Conservation (phyloP, 371 early-diverging fungal genomes). For the Cokeromyces recurvatus region DNA sequence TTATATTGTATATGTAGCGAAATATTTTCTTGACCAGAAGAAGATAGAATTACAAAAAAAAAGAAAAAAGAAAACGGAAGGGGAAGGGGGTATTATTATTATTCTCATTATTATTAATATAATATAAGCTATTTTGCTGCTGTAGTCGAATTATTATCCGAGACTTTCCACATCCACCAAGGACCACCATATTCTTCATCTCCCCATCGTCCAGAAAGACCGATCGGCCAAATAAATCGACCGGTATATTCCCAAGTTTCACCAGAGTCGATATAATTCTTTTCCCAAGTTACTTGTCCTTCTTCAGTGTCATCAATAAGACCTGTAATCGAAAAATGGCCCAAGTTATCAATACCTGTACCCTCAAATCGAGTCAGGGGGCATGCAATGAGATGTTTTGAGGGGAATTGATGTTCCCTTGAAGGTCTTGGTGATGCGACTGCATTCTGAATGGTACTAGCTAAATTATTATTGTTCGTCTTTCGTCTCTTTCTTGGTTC, state of each 20-base stretch:
- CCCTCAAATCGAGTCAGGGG: constrained; percentile 46
- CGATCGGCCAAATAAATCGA: constrained; percentile 39
- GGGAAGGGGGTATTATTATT: too few relatives aligned
- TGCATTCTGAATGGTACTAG: not conserved
- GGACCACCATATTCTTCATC: constrained; percentile 49
- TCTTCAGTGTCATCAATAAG: constrained; percentile 45
- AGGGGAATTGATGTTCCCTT: constrained; percentile 19
- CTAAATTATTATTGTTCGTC: constrained; percentile 4
- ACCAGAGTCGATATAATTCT: constrained; percentile 36
- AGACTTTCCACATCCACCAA: constrained; percentile 47
- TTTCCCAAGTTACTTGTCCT: constrained; percentile 45
- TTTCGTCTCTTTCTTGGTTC: constrained; percentile 19
- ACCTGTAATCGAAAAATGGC: constrained; percentile 35
- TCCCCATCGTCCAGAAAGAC: constrained; percentile 44
- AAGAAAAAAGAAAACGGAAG: too few relatives aligned
- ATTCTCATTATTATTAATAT: too few relatives aligned
- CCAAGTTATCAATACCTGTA: constrained; percentile 37
- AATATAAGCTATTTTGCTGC: too few relatives aligned
- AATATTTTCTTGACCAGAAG: too few relatives aligned
- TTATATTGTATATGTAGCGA: too few relatives aligned
- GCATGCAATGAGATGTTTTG: constrained; percentile 26
- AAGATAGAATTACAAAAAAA: too few relatives aligned
- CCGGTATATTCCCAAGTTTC: constrained; percentile 49
- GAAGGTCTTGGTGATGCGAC: not conserved
- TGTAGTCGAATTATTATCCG: too few relatives aligned